Evolutionary conservation across 441 rosid species (phyloP).

Genomic region (Jatropha multifida): DNA sequence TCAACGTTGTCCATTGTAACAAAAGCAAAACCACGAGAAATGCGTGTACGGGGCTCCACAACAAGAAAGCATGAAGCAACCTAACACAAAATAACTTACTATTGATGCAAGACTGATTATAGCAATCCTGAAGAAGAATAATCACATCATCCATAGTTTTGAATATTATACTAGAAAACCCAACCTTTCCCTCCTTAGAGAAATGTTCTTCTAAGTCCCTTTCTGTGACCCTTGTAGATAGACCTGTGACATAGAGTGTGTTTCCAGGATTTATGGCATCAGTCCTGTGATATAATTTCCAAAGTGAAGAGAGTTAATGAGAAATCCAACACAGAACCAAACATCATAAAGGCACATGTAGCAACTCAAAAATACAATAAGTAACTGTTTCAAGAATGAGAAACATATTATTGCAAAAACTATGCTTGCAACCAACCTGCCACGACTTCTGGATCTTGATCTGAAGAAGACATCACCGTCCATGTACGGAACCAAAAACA

Average conservation of each 20-base stretch:
- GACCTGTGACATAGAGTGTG: slow-evolving; percentile 91
- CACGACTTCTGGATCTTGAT: slow-evolving; percentile 85
- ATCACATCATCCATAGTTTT: neutral
- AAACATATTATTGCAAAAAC: slow-evolving; percentile 2
- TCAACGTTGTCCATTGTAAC: slow-evolving; percentile 76
- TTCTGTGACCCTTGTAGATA: slow-evolving; percentile 88
- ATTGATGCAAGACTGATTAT: neutral
- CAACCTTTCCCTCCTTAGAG: slow-evolving; percentile 96
- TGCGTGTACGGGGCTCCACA: slow-evolving; percentile 87
- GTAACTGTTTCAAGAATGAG: neutral
- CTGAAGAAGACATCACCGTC: slow-evolving; percentile 35
- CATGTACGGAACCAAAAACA: slow-evolving; percentile 22
- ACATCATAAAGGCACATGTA: neutral
- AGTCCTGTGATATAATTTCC: slow-evolving; percentile 37
- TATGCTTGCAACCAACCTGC: slow-evolving; percentile 53
- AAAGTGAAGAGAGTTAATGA: neutral
- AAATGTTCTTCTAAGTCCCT: slow-evolving; percentile 91
- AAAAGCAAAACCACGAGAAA: slow-evolving; percentile 97
- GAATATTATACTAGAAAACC: neutral
- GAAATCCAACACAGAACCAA: neutral
- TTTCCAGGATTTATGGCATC: slow-evolving; percentile 64
- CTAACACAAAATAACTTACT: slow-evolving; percentile 33
- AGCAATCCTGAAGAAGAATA: neutral
- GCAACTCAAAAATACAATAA: neutral
- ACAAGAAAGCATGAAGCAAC: slow-evolving; percentile 92